Conservation (phyloP, 495 filamentous ascomycete genomes). For the Diplogelasinospora grovesii region DNA sequence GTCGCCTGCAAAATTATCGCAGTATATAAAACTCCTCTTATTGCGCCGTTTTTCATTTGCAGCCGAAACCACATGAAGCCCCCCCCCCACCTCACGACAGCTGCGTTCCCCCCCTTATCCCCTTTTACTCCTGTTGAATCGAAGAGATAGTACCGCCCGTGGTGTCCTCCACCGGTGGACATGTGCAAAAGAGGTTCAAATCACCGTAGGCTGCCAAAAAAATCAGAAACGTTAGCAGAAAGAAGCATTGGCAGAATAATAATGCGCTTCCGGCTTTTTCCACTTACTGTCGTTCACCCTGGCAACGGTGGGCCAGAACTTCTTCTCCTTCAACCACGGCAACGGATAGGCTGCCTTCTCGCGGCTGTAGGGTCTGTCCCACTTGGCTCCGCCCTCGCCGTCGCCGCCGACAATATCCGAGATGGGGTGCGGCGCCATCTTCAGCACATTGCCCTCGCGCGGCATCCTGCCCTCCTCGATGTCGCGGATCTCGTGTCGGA, state of each 20-base stretch:
- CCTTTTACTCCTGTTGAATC: conserved; percentile 17
- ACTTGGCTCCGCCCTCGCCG: conserved; percentile 45
- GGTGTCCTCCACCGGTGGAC: conserved; percentile 71
- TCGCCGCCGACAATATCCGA: conserved; percentile 65
- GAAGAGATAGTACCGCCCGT: conserved; percentile 26
- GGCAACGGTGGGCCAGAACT: conserved; percentile 94
- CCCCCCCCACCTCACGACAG: not conserved
- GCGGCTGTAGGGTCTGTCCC: conserved; percentile 71
- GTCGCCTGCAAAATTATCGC: too few relatives aligned
- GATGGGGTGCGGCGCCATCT: conserved; percentile 85
- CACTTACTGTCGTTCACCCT: conserved; percentile 82
- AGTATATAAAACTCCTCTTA: too few relatives aligned
- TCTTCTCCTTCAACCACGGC: conserved; percentile 84
- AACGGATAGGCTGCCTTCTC: conserved; percentile 88
- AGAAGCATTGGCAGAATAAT: too few relatives aligned
- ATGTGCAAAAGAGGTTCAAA: conserved; percentile 92
- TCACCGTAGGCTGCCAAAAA: conserved; percentile 68
- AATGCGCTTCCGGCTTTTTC: too few relatives aligned
- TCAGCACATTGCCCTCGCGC: conserved; percentile 79
- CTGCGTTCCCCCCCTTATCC: too few relatives aligned
- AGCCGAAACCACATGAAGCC: not conserved
- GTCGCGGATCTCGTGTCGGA: conserved; percentile 77
- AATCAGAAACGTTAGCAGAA: conserved; percentile 12
- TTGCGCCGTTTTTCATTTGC: too few relatives aligned
- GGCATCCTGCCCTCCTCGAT: conserved; percentile 77